Conservation (phyloP, 1,284 basidiomycete species). For the Phellinidium pouzarii region DNA sequence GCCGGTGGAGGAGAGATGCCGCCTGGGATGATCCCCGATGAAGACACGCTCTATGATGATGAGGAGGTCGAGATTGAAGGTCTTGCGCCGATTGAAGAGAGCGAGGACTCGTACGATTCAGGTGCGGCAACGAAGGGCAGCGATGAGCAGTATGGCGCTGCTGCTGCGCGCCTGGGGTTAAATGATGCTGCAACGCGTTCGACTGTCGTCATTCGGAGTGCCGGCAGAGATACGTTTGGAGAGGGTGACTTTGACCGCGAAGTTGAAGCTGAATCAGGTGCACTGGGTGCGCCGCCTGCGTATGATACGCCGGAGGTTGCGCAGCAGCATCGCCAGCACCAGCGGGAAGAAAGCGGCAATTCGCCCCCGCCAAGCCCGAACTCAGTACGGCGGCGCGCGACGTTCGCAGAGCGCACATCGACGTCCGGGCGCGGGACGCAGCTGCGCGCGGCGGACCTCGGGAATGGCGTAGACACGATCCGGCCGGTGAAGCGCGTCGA, state of each 20-base stretch:
- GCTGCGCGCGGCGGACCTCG: conserved; percentile 74
- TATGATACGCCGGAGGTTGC: conserved; percentile 41
- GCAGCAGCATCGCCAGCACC: conserved; percentile 5
- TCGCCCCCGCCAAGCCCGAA: conserved; percentile 28
- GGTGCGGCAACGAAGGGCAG: conserved; percentile 43
- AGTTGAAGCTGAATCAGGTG: conserved; percentile 20
- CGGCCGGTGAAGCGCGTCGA: conserved; percentile 91
- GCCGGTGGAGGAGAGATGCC: conserved; percentile 31
- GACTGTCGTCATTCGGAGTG: conserved; percentile 53
- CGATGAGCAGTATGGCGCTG: conserved; percentile 34
- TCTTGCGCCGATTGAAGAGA: conserved; percentile 18
- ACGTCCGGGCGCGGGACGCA: conserved; percentile 65
- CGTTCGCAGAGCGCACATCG: conserved; percentile 67
- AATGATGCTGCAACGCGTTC: conserved; percentile 55
- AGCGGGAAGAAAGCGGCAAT: neutral
- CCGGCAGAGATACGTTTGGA: conserved; percentile 1
- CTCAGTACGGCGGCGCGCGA: conserved; percentile 47
- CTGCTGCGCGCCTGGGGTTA: conserved; percentile 37
- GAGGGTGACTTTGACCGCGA: conserved; percentile 2
- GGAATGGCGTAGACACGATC: conserved; percentile 82
- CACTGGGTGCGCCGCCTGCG: conserved; percentile 52
- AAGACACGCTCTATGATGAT: conserved; percentile 35
- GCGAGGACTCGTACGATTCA: conserved; percentile 20
- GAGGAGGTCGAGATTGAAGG: conserved; percentile 20
- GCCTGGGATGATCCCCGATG: conserved; percentile 46